Conservation (phyloP, 148 eudicot genomes). For the Fagopyrum esculentum region DNA sequence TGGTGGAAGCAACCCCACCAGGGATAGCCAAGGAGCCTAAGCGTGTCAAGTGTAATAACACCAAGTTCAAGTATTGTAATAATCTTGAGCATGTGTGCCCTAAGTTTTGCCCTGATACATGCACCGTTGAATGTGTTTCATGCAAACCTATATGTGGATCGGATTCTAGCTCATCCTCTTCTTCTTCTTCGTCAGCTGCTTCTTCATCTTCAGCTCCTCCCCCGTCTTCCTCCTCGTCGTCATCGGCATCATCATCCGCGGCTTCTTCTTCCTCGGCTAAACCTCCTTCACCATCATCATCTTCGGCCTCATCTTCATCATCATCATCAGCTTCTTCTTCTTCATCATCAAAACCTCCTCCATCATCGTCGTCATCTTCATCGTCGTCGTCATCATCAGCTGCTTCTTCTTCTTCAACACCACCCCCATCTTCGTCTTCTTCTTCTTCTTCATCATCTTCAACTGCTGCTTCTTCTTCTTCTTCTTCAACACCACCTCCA, state of each 20-base stretch:
- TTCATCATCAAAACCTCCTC: neutral
- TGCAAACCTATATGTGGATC: slow-evolving; percentile 12
- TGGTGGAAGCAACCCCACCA: slow-evolving; percentile 8
- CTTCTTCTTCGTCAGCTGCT: neutral
- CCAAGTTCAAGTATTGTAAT: slow-evolving; percentile 10
- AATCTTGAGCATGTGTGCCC: slow-evolving; percentile 14
- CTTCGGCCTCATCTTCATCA: neutral
- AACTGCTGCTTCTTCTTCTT: neutral
- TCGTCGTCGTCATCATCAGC: neutral
- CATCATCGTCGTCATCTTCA: neutral
- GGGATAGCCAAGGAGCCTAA: slow-evolving; percentile 16
- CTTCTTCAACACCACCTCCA: neutral
- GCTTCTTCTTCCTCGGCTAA: neutral
- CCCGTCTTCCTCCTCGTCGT: neutral
- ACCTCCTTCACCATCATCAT: neutral
- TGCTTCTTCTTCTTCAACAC: neutral
- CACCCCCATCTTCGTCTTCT: neutral
- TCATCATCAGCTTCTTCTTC: neutral
- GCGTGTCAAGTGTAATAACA: slow-evolving; percentile 8
- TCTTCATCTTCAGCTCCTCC: neutral
- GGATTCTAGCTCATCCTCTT: neutral
- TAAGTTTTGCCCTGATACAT: slow-evolving; percentile 7
- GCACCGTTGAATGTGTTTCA: slow-evolving; percentile 2
- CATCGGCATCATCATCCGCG: neutral
- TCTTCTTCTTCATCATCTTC: neutral